Evolutionary conservation across 192 early-diverging fungal species (phyloP), one percentile per base, ranked within the genome.

Genomic region (Backusella tarrabulga): DNA sequence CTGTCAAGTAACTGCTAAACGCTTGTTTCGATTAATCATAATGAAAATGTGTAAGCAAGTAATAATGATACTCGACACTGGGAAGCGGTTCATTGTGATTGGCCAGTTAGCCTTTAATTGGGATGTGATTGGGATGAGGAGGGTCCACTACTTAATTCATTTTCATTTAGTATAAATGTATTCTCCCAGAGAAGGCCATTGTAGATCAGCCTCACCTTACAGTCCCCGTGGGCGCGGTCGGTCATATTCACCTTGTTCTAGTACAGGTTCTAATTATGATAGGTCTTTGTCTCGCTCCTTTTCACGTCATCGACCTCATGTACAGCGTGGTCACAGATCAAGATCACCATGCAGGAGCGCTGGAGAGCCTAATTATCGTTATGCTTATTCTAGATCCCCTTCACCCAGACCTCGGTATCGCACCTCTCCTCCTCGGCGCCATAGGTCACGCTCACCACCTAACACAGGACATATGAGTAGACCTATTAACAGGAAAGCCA

Each of bases 401-500:
- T 35, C 71, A 60, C n/a, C 23, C 40, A 67, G 60, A 67, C 41
- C n/a, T 56, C 60, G 17, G 32, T 17, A 3, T 14, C 52, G 42
- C 11, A 63, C 38, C n/a, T 68, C 73, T 75, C 34, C 76, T 40
- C 72, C 71, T 15, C 44, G 70, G 34, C 77, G 77, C 40, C 76
- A 80, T 34, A 72, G 67, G 41, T 76, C 79, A 68, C 70, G 80
- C 35, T 67, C 72, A 56, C 68, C 76, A 46, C 68, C 80, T 36
- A 3, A 2, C 0, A 56, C 52, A 40, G 63, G 74, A 26, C 50
- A 44, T 41, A 50, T 44, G 29, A 34, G 29, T 19, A 36, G 42
- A 32, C 38, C 56, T 29, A 36, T 54, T 26, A 19, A 83, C 56
- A 85, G 83, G 71, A 88, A 93, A 29, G 87, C 90, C 72, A 76